A percentile compares a stretch with the other conserved stretches of the same genome.
These are phyloP conservation scores for Naegleria lovaniensis DNA, from an alignment of 208 protist genomes.

Conservation along the genomic window DNA sequence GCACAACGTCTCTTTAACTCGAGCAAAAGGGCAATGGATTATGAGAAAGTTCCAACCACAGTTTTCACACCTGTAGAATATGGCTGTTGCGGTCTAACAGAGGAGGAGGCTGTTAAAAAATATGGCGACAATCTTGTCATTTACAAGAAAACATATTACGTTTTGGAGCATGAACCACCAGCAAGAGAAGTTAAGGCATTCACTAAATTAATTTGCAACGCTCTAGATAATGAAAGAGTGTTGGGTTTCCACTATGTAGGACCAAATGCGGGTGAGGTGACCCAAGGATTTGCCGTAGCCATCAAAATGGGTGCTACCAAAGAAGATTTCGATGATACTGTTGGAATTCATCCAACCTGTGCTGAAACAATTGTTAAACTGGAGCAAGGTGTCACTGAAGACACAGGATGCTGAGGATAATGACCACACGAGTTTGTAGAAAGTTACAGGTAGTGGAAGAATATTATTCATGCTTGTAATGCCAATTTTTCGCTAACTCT, in stretches of 20 bases:
- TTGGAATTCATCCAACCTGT: slow-evolving; percentile 90
- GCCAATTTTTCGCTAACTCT: neutral
- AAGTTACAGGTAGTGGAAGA: neutral
- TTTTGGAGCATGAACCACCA: neutral
- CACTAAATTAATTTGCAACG: slow-evolving; percentile 11
- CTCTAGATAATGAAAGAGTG: slow-evolving; percentile 34
- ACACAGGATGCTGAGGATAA: slow-evolving; percentile 17
- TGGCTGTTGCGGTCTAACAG: slow-evolving; percentile 58
- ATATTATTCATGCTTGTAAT: neutral
- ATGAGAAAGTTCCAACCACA: slow-evolving; percentile 62
- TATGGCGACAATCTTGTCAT: slow-evolving; percentile 67
- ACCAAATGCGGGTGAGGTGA: slow-evolving; percentile 72
- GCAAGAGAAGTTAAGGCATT: neutral
- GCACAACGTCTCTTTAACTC: slow-evolving; percentile 52
- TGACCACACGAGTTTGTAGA: neutral
- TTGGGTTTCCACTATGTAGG: slow-evolving; percentile 78
- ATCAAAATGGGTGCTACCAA: slow-evolving; percentile 83
- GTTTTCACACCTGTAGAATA: slow-evolving; percentile 86
- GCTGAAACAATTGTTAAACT: slow-evolving; percentile 85
- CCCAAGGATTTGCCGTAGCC: slow-evolving; percentile 73
- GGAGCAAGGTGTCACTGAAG: neutral
- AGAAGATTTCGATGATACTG: slow-evolving; percentile 80
- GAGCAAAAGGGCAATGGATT: slow-evolving; percentile 51
- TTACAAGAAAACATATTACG: neutral
- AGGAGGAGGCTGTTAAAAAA: slow-evolving; percentile 64